Conservation (phyloP, 176 grass and related monocot species). For the Aegilops bicornis region DNA sequence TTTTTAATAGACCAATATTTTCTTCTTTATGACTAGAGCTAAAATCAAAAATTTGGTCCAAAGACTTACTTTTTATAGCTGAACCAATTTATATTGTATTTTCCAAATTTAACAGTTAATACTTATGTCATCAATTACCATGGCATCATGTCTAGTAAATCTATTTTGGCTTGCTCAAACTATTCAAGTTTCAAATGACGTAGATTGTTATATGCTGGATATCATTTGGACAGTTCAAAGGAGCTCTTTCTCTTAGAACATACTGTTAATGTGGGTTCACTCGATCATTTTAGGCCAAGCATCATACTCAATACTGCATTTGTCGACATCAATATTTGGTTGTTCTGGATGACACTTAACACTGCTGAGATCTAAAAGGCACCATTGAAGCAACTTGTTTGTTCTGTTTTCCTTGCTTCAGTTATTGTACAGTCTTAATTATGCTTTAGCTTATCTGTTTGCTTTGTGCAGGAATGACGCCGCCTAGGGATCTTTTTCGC, state of each 20-base stretch:
- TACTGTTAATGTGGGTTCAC: background rate
- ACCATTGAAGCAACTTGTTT: background rate
- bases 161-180: background rate
- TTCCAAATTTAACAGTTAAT: background rate
- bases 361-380: background rate
- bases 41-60: background rate
- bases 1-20: background rate
- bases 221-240: background rate
- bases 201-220: background rate
- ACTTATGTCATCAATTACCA: background rate
- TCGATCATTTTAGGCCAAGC: background rate
- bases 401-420: background rate
- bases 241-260: background rate
- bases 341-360: background rate
- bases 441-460: background rate
- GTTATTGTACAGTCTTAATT: background rate
- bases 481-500: conserved; percentile 67
- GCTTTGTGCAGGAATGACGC: conserved; percentile 56
- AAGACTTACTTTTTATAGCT: background rate
- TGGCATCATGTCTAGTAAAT: background rate
- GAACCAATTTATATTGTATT: background rate
- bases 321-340: background rate
- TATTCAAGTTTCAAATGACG: conserved; percentile 2
- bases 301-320: background rate
- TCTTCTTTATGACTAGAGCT: background rate